Percentiles rank a stretch among this genome's conserved stretches.
phyloP scores from a whole-genome alignment of 208 protist genomes.

The Acanthamoeba royreba region DNA sequence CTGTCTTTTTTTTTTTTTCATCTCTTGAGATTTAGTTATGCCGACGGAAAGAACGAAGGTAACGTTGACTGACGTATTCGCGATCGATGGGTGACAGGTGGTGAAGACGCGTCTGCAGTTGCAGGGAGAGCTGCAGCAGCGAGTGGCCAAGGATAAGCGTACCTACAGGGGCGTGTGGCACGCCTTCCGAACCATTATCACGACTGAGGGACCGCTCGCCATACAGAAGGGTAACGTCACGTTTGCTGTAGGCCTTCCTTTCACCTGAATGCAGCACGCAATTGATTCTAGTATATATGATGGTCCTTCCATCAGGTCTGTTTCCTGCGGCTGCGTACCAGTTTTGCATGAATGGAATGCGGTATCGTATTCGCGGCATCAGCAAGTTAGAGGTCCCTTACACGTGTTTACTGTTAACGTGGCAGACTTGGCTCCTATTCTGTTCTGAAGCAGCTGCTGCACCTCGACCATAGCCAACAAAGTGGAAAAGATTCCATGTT shows the following conservation, averaged over 20 bases:
- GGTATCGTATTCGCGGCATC: background rate
- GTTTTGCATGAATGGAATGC: conserved; percentile 7
- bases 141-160: background rate
- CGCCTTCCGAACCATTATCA: background rate
- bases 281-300: background rate
- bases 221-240: background rate
- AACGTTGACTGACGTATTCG: background rate
- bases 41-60: background rate
- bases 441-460: background rate
- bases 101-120: conserved; percentile 55
- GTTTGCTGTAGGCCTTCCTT: background rate
- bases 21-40: background rate
- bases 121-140: conserved; percentile 34
- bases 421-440: conserved; percentile 21
- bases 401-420: background rate
- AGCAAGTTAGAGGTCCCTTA: background rate
- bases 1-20: background rate
- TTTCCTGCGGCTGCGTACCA: conserved; percentile 51
- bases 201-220: background rate
- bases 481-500: background rate
- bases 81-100: background rate
- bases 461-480: background rate
- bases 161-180: conserved; percentile 37
- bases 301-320: conserved; percentile 25
- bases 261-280: background rate